Conservation (phyloP, 306 rosid species). For the Castanea sativa region DNA sequence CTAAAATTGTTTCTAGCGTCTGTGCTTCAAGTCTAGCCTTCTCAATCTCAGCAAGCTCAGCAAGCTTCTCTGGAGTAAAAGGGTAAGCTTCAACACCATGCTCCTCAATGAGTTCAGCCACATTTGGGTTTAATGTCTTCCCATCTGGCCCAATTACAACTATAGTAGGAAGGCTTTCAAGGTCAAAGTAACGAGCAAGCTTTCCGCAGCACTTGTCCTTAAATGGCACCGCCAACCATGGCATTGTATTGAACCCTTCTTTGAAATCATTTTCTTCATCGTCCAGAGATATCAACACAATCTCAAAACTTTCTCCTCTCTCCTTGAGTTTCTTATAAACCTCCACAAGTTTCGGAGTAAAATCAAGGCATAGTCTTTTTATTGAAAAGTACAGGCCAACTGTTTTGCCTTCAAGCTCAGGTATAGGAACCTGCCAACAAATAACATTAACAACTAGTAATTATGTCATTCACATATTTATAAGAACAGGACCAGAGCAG, state of each 20-base stretch:
- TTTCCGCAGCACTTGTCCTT: conserved; percentile 34
- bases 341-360: conserved; percentile 36
- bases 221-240: conserved; percentile 54
- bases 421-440: conserved; percentile 31
- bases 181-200: conserved; percentile 42
- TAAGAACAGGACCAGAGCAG: background rate
- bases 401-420: conserved; percentile 53
- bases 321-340: conserved; percentile 34
- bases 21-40: conserved; percentile 43
- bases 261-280: conserved; percentile 32
- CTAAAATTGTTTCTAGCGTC: conserved; percentile 45
- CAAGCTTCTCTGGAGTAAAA: conserved; percentile 41
- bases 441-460: background rate
- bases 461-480: background rate
- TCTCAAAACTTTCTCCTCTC: conserved; percentile 52
- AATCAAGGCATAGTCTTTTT: conserved; percentile 23
- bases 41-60: conserved; percentile 41
- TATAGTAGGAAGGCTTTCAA: conserved; percentile 31
- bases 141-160: conserved; percentile 51
- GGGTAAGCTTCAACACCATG: conserved; percentile 47
- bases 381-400: conserved; percentile 46
- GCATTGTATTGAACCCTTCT: conserved; percentile 24
- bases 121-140: conserved; percentile 40
- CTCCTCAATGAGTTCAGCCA: conserved; percentile 36
- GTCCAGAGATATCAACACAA: conserved; percentile 46